Conservation (phyloP, 495 filamentous ascomycete species). For the Aspergillus heteromorphus region DNA sequence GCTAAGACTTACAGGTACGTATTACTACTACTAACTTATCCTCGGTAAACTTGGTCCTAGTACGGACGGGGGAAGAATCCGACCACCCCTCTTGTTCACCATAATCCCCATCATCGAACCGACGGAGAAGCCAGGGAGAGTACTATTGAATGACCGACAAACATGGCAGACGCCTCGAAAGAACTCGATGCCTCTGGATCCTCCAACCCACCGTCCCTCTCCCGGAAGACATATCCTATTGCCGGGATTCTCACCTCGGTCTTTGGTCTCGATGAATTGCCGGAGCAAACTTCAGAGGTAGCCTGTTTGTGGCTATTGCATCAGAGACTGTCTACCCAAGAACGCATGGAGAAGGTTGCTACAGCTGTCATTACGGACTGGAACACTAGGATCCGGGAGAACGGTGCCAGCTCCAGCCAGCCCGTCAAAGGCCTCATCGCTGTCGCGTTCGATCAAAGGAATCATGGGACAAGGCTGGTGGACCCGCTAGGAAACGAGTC, state of each 20-base stretch:
- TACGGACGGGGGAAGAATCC: background rate
- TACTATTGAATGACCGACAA: background rate
- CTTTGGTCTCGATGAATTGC: slow-evolving; percentile 73
- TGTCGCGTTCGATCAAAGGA: slow-evolving; percentile 81
- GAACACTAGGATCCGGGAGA: slow-evolving; percentile 38
- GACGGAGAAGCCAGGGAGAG: background rate
- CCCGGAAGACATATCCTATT: slow-evolving; percentile 57
- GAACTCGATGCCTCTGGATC: slow-evolving; percentile 20
- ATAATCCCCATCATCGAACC: background rate
- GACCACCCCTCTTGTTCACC: background rate
- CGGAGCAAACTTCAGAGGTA: slow-evolving; percentile 41
- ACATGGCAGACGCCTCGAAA: slow-evolving; percentile 37
- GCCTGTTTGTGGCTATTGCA: slow-evolving; percentile 86
- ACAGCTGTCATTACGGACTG: slow-evolving; percentile 51
- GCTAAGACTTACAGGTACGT: too few relatives aligned
- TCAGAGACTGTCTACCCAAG: slow-evolving; percentile 62
- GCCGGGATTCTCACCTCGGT: slow-evolving; percentile 71
- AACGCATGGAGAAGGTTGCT: slow-evolving; percentile 62
- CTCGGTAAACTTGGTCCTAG: background rate
- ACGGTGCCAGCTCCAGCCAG: slow-evolving; percentile 18
- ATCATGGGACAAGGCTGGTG: slow-evolving; percentile 73
- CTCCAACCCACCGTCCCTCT: slow-evolving; percentile 43
- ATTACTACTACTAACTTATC: background rate
- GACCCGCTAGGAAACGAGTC: slow-evolving; percentile 56
- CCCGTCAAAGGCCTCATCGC: slow-evolving; percentile 58